A percentile compares a stretch with the other conserved stretches of the same genome.
Conservation (phyloP, 78 protist genomes). For the Guillardia theta region DNA sequence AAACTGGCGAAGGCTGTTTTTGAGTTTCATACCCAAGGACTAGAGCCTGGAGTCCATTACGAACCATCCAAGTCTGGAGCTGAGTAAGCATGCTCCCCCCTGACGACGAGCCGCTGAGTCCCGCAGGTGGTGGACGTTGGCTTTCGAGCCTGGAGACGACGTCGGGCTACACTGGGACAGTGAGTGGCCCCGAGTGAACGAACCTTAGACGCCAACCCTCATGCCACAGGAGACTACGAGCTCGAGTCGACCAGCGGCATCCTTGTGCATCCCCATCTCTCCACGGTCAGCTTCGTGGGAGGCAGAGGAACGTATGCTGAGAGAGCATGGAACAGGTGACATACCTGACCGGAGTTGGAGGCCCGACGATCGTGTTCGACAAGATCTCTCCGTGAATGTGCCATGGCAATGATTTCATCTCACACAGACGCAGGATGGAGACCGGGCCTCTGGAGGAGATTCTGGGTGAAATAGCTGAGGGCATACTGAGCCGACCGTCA, state of each 20-base stretch:
- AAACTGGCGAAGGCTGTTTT: neutral
- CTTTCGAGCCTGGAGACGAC: neutral
- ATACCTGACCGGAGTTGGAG: neutral
- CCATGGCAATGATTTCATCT: too few species aligned
- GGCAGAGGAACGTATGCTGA: too few species aligned
- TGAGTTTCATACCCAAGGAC: neutral
- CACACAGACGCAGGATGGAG: too few species aligned
- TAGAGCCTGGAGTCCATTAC: neutral
- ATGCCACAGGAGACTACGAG: neutral
- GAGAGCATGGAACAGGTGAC: neutral
- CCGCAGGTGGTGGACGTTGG: slow-evolving; percentile 24
- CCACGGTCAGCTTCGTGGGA: neutral
- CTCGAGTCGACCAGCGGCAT: neutral
- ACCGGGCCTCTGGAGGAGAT: neutral
- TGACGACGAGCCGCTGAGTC: too few species aligned
- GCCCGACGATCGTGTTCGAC: neutral
- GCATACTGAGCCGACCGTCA: neutral
- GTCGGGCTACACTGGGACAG: slow-evolving; percentile 4
- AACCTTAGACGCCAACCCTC: neutral
- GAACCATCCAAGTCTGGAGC: neutral
- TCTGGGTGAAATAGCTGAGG: neutral
- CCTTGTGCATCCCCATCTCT: slow-evolving; percentile 12
- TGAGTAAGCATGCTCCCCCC: too few species aligned
- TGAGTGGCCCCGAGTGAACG: neutral
- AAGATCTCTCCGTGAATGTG: neutral